Base-by-base conservation (phyloP, 805 yeast genomes). In the Pichia heedii region DNA sequence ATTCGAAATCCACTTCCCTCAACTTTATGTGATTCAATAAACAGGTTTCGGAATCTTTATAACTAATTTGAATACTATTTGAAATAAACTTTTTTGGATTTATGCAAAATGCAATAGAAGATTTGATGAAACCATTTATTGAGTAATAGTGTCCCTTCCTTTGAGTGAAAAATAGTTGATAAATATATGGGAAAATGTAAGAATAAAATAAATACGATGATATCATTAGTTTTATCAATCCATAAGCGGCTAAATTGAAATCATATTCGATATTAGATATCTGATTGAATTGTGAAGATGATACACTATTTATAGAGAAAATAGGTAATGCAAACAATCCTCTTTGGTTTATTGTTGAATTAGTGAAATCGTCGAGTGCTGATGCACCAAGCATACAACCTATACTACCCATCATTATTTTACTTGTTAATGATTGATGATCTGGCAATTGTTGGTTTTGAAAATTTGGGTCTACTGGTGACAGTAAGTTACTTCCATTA, bases 351-450 rank as follows among this genome's bases (percentile, higher is more conserved):
- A 45, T 43, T 20, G 54, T 65, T 38, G 69, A 65, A 11, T 42
- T 40, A 16, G 55, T 65, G 39, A 69, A 65, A 37, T 77, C 81
- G 42, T 74, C 76, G 43, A 74, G 66, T 39, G 77, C 64, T 1
- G 82, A 73, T 3, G 81, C 71, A 22, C 85, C 85, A 63, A 78
- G 69, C 53, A 80, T 69, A 41, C 79, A 68, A 21, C 83, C 80
- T 67, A 79, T 66, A 19, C 84, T 81, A 15, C 85, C 86, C 48
- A 81, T 54, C 36, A 81, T 56, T 22, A 75, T 54, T 56, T 77
- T 79, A 48, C 70, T 73, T 11, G 70, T 54, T n/a, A 65, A 50
- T 16, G 58, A 53, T 22, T 44, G 44, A 35, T 50, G 47, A 13
- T 49, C 52, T 13, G 43, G 42, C 3, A 42, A 34, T 6, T 33